Percentiles rank a stretch among this genome's conserved stretches.
These are phyloP conservation scores for Penicillium sp. DNA, from an alignment of 2,329 filamentous ascomycete species.

Conservation along the genomic window DNA sequence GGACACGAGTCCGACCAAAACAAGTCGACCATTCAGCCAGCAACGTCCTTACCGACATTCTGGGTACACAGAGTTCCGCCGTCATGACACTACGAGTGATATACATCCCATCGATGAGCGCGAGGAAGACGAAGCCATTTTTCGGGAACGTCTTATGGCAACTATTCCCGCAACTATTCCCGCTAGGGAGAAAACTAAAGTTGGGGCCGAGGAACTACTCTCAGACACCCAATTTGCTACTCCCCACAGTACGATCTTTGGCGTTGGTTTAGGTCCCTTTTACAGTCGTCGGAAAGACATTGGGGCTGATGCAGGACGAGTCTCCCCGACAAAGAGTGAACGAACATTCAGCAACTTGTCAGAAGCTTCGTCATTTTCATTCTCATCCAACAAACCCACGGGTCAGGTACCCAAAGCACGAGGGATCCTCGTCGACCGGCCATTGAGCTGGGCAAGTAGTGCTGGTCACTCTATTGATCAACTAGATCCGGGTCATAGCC, in stretches of 20 bases:
- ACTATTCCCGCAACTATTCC: conserved; percentile 10
- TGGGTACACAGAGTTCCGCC: conserved; percentile 48
- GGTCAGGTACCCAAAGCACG: conserved; percentile 18
- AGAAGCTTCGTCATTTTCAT: conserved; percentile 48
- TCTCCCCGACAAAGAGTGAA: conserved; percentile 51
- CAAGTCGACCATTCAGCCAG: conserved; percentile 29
- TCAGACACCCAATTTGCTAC: conserved; percentile 26
- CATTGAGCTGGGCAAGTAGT: conserved; percentile 23
- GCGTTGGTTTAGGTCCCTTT: conserved; percentile 22
- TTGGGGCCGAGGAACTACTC: conserved; percentile 25
- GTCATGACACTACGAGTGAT: conserved; percentile 48
- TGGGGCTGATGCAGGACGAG: conserved; percentile 28
- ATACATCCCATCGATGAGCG: conserved; percentile 62
- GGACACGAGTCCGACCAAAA: conserved; percentile 40
- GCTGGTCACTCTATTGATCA: conserved; percentile 27
- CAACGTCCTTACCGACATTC: conserved; percentile 36
- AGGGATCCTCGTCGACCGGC: conserved; percentile 18
- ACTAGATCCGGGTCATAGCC: conserved; percentile 17
- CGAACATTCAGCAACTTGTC: conserved; percentile 55
- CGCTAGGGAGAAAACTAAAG: background rate
- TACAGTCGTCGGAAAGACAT: conserved; percentile 20
- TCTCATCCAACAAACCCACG: conserved; percentile 30
- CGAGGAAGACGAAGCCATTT: conserved; percentile 53
- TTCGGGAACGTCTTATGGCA: conserved; percentile 21
- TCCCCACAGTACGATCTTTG: conserved; percentile 25